Percentiles rank a stretch among this genome's conserved stretches.
Evolutionary conservation across 2,329 filamentous ascomycete genomes (phyloP).

Genomic region (Huntiella bhutanensis): DNA sequence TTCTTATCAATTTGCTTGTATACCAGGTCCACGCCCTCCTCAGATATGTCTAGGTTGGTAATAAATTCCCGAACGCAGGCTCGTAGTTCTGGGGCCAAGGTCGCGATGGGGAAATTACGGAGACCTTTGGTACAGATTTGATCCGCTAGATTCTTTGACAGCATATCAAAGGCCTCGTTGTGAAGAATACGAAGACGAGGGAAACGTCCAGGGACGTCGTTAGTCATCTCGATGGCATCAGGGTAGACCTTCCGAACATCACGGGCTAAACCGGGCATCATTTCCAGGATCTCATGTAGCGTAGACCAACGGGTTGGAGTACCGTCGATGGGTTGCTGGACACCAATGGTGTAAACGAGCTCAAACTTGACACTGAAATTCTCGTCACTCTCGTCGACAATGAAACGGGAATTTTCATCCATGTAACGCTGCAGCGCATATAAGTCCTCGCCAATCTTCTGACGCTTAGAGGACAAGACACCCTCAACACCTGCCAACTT

Average conservation of each 20-base stretch:
- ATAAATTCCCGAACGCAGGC: conserved; percentile 26
- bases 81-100: conserved; percentile 17
- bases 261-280: conserved; percentile 20
- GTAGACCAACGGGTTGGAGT: conserved; percentile 36
- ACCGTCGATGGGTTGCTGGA: conserved; percentile 29
- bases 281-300: conserved; percentile 31
- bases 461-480: conserved; percentile 9
- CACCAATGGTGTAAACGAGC: conserved; percentile 42
- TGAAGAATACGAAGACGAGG: conserved; percentile 30
- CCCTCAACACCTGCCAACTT: conserved; percentile 39
- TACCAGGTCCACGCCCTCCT: conserved; percentile 17
- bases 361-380: conserved; percentile 42
- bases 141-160: conserved; percentile 16
- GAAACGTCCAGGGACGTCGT: conserved; percentile 21
- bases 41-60: conserved; percentile 17
- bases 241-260: conserved; percentile 18
- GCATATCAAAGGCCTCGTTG: conserved; percentile 13
- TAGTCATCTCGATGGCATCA: conserved; percentile 23
- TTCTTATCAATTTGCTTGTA: conserved; percentile 18
- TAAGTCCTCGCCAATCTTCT: conserved; percentile 17
- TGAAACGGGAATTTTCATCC: conserved; percentile 26
- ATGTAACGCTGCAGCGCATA: conserved; percentile 27
- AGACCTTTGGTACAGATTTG: conserved; percentile 26
- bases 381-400: conserved; percentile 49
- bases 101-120: conserved; percentile 22